Evolutionary conservation across 192 early-diverging fungal genomes (phyloP).

Genomic region (Podila epicladia): DNA sequence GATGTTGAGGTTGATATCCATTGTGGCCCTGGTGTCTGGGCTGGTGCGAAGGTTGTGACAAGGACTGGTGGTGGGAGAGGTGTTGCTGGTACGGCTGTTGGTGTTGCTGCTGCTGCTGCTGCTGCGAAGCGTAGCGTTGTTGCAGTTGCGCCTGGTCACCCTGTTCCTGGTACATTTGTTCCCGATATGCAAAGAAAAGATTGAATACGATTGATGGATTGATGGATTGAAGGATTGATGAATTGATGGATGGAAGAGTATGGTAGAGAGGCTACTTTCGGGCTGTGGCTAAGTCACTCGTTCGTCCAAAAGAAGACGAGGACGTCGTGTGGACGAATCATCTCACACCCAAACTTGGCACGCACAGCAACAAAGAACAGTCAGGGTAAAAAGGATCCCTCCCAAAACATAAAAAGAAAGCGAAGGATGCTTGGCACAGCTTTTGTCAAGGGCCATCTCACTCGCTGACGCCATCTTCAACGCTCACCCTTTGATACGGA

Average conservation of each 20-base stretch:
- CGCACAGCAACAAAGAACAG: too few species aligned
- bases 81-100: conserved; percentile 5
- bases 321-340: too few species aligned
- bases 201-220: neutral
- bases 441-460: too few species aligned
- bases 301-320: too few species aligned
- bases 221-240: neutral
- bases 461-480: too few species aligned
- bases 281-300: too few species aligned
- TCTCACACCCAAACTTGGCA: too few species aligned
- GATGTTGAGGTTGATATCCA: conserved; percentile 9
- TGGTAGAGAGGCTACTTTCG: too few species aligned
- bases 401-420: neutral
- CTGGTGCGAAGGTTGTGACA: conserved; percentile 1
- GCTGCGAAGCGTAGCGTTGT: neutral
- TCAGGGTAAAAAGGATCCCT: too few species aligned
- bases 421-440: too few species aligned
- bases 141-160: neutral
- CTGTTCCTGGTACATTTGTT: neutral
- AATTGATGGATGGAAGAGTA: conserved; percentile 1
- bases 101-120: neutral
- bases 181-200: neutral
- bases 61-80: neutral
- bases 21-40: conserved; percentile 6
- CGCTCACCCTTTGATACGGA: too few species aligned